Evolutionary conservation across 768 basidiomycete genomes (phyloP), one percentile per base, ranked within the genome.

Genomic region (Phylloporus sp.): DNA sequence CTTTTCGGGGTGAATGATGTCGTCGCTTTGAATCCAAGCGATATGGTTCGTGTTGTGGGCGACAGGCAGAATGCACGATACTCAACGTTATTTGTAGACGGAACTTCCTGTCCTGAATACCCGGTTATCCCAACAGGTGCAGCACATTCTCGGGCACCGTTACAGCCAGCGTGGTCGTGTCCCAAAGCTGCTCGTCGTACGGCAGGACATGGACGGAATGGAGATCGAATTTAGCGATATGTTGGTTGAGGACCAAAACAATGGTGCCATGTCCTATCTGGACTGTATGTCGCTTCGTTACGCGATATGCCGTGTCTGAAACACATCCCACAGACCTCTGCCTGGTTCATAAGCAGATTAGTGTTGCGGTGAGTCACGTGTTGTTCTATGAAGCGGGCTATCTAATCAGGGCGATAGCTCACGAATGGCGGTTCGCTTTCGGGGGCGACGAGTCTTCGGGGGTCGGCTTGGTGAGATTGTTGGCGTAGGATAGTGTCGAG

Each of bases 191-290:
- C 71, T 82, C 31, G 77, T 98, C 24, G 90, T 91, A 0, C 81
- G 97, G 9, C 97, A 98, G 66, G 91, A 97, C 64, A 75, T 94
- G 66, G 97, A 99, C 63, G 95, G 82, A 12, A 74, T 82, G 46
- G 95, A 99, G 72, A 81, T 98, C 40, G 97, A 98, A 68, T 97
- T 95, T 62, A 89, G 88, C 57, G 97, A 99, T 71, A 89, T 97
- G 89, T 77, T 99, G 12, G 84, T 97, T 23, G 97, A 99, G 73
- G 97, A 99, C 70, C 82, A 87, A 67, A 99, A 99, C 64, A 97
- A 95, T 60, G 94, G 90, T n/a, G 87, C 86, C 0, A 80, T 95
- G 83, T 86, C 90, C 1, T 97, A 95, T 70, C 70, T 85, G 6
- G 92, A 97, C 66, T 94, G 93, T 95, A 61, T 57, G 85, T 76